Conservation (phyloP, 2,329 filamentous ascomycete genomes). For the Diaporthe sp. region DNA sequence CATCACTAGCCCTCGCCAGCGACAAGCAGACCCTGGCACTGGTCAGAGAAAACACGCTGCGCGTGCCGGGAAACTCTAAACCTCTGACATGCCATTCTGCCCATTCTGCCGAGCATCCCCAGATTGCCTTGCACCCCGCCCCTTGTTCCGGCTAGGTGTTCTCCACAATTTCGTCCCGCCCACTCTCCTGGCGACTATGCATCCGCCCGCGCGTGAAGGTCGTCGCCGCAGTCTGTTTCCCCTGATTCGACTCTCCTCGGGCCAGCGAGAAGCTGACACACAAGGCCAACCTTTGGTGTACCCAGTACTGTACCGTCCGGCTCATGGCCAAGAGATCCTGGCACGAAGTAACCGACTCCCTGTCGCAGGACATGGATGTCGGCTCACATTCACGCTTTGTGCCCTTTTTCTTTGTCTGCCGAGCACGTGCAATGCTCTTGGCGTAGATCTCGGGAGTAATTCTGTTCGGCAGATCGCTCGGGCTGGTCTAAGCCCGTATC, state of each 20-base stretch:
- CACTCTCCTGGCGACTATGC: slow-evolving; percentile 23
- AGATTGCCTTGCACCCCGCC: slow-evolving; percentile 18
- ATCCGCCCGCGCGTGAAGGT: slow-evolving; percentile 7
- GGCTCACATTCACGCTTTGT: no score
- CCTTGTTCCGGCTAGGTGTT: slow-evolving; percentile 17
- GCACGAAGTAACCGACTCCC: slow-evolving; percentile 26
- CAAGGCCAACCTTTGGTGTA: slow-evolving; percentile 6
- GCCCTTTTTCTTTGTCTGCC: no score
- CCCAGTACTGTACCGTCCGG: slow-evolving; percentile 11
- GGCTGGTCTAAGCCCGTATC: no score
- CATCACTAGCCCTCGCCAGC: no score
- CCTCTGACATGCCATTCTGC: slow-evolving; percentile 4
- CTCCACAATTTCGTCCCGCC: slow-evolving; percentile 20
- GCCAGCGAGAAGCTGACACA: slow-evolving; percentile 14
- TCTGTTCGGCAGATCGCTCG: no score
- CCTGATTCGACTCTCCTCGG: slow-evolving; percentile 17
- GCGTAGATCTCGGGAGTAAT: no score
- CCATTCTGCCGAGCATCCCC: slow-evolving; percentile 25
- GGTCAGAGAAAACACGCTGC: slow-evolving; percentile 2
- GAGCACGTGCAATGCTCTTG: no score
- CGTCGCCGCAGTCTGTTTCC: slow-evolving; percentile 20
- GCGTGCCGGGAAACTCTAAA: slow-evolving; percentile 21
- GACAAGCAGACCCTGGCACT: slow-evolving; percentile 2
- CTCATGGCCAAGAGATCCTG: slow-evolving; percentile 31
- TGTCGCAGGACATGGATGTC: slow-evolving; percentile 18